These are phyloP conservation scores for Paecilomyces niveus DNA, from an alignment of 2,329 filamentous ascomycete genomes.

Conservation along the genomic window DNA sequence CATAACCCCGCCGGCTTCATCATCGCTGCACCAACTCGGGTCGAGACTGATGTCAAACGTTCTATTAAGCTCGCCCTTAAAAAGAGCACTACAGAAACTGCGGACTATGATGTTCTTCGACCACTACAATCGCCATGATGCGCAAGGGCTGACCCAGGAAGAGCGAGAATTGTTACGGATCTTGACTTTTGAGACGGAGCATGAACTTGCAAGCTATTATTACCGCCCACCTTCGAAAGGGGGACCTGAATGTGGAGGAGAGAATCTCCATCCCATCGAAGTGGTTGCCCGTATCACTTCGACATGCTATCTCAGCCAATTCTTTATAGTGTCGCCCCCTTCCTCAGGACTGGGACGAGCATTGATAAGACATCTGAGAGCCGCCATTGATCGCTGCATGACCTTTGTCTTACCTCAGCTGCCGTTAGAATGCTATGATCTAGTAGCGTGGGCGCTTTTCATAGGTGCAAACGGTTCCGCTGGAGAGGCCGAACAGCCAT, in stretches of 20 bases:
- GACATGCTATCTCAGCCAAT: constrained; percentile 24
- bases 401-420: constrained; percentile 8
- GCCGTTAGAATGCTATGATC: constrained; percentile 13
- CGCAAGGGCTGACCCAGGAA: constrained; percentile 11
- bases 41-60: constrained; percentile 20
- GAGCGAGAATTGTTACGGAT: constrained; percentile 27
- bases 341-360: constrained; percentile 26
- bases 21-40: constrained; percentile 18
- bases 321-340: constrained; percentile 26
- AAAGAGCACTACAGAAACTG: constrained; percentile 17
- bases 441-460: constrained; percentile 27
- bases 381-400: constrained; percentile 13
- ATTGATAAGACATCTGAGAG: constrained; percentile 22
- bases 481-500: constrained; percentile 19
- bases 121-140: constrained; percentile 16
- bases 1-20: constrained; percentile 19
- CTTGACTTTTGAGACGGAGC: constrained; percentile 28
- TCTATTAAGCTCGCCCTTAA: constrained; percentile 20
- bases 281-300: constrained; percentile 21
- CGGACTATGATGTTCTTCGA: constrained; percentile 28
- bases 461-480: constrained; percentile 24
- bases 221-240: constrained; percentile 10
- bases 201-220: constrained; percentile 32
- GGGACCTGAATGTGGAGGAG: background rate
- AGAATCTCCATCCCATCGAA: constrained; percentile 19